Evolutionary conservation across 441 rosid genomes (phyloP).

Genomic region (Mallotus japonicus): DNA sequence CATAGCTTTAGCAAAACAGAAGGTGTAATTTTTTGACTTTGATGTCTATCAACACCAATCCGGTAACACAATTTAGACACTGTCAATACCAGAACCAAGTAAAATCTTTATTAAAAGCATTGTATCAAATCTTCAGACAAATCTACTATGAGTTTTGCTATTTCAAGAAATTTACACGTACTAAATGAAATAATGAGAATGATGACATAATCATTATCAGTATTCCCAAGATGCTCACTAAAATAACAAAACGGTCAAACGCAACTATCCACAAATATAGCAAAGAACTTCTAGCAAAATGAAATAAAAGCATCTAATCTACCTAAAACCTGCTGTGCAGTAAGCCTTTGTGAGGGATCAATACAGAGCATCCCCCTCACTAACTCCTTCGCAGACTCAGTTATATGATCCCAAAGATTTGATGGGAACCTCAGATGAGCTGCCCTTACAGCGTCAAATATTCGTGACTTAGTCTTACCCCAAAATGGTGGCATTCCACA

Average conservation of each 20-base stretch:
- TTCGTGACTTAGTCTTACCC: slow-evolving; percentile 68
- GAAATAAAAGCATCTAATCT: slow-evolving; percentile 19
- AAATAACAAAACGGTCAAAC: neutral
- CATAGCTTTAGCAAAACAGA: neutral
- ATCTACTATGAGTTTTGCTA: neutral
- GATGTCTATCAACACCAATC: neutral
- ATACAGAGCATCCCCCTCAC: slow-evolving; percentile 58
- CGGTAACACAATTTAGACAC: neutral
- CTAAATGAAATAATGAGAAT: neutral
- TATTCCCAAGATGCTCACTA: neutral
- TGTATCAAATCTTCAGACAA: neutral
- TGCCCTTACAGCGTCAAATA: slow-evolving; percentile 62
- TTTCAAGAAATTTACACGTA: neutral
- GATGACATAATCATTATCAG: neutral
- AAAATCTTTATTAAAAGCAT: no score
- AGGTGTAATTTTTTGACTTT: neutral
- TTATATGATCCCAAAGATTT: slow-evolving; percentile 49
- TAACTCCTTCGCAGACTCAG: slow-evolving; percentile 52
- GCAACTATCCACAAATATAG: neutral
- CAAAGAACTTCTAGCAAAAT: neutral
- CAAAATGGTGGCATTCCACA: slow-evolving; percentile 69
- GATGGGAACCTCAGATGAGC: slow-evolving; percentile 67
- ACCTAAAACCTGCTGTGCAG: slow-evolving; percentile 64
- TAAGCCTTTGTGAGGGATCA: slow-evolving; percentile 48
- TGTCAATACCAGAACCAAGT: neutral